Evolutionary conservation across 2,329 filamentous ascomycete genomes (phyloP).

Genomic region (Nemania sp.): DNA sequence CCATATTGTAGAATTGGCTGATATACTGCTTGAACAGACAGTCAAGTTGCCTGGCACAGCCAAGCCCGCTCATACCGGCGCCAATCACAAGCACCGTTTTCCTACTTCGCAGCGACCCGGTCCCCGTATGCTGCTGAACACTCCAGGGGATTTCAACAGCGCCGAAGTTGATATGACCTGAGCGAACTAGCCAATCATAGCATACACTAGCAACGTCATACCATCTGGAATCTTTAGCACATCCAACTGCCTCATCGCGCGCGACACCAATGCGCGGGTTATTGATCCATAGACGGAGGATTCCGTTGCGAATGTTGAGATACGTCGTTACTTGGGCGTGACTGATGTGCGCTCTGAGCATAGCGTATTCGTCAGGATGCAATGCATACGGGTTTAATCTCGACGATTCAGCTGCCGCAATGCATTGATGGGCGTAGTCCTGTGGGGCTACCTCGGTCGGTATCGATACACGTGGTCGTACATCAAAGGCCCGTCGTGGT

Average conservation of each 20-base stretch:
- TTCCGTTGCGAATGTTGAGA: constrained; percentile 93
- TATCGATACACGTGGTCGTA: constrained; percentile 80
- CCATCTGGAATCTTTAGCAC: constrained; percentile 83
- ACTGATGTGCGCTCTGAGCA: constrained; percentile 81
- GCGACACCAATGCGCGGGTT: constrained; percentile 84
- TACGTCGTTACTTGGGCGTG: constrained; percentile 91
- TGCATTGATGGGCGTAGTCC: constrained; percentile 89
- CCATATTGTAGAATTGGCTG: constrained; percentile 64
- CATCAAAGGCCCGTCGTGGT: constrained; percentile 53
- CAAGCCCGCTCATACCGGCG: constrained; percentile 90
- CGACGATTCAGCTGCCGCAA: constrained; percentile 85
- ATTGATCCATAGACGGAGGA: constrained; percentile 84
- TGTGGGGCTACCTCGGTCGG: constrained; percentile 71
- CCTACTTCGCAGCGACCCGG: constrained; percentile 52
- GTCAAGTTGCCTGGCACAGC: constrained; percentile 89
- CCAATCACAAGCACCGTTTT: constrained; percentile 86
- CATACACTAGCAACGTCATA: constrained; percentile 87
- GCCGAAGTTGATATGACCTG: constrained; percentile 96
- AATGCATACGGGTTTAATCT: constrained; percentile 87
- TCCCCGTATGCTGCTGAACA: constrained; percentile 45
- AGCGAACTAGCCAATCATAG: constrained; percentile 87
- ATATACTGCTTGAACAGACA: constrained; percentile 81
- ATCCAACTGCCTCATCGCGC: constrained; percentile 84
- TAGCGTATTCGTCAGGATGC: constrained; percentile 79
- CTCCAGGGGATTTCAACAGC: constrained; percentile 72